These are phyloP conservation scores for Micromonas pusilla DNA, from an alignment of 139 green algal genomes.

Conservation along the genomic window DNA sequence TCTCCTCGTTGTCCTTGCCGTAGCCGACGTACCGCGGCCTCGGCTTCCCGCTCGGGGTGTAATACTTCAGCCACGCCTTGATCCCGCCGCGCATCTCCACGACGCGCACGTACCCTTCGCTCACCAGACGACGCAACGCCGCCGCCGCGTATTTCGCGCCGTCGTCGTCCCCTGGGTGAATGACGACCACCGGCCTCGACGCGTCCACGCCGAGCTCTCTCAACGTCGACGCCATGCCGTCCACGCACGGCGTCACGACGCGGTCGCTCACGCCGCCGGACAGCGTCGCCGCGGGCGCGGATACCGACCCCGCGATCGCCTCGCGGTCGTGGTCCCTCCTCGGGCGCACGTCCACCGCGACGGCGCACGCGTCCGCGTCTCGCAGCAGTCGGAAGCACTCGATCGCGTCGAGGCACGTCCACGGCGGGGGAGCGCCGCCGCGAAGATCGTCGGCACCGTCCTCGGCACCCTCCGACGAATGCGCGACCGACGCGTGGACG, in stretches of 20 bases:
- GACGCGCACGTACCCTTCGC: neutral
- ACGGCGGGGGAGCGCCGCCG: too few species aligned
- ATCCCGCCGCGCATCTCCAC: neutral
- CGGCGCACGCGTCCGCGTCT: neutral
- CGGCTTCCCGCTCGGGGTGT: conserved; percentile 6
- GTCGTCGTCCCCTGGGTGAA: neutral
- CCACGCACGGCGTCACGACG: conserved; percentile 8
- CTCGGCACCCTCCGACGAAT: too few species aligned
- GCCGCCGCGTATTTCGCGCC: neutral
- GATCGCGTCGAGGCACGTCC: neutral
- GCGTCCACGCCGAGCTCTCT: neutral
- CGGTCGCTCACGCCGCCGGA: conserved; percentile 5
- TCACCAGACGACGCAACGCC: neutral
- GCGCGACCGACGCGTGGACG: too few species aligned
- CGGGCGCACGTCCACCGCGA: conserved; percentile 17
- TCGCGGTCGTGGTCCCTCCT: conserved; percentile 19
- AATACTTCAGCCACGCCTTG: conserved; percentile 4
- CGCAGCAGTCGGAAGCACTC: neutral
- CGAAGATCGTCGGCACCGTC: too few species aligned
- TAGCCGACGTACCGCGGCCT: conserved; percentile 21
- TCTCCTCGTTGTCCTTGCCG: conserved; percentile 20
- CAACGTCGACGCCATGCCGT: neutral
- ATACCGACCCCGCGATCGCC: neutral
- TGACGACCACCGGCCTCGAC: neutral
- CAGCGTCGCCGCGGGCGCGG: neutral